Evolutionary conservation across 441 rosid species (phyloP).

Genomic region (Gossypium trilobum): DNA sequence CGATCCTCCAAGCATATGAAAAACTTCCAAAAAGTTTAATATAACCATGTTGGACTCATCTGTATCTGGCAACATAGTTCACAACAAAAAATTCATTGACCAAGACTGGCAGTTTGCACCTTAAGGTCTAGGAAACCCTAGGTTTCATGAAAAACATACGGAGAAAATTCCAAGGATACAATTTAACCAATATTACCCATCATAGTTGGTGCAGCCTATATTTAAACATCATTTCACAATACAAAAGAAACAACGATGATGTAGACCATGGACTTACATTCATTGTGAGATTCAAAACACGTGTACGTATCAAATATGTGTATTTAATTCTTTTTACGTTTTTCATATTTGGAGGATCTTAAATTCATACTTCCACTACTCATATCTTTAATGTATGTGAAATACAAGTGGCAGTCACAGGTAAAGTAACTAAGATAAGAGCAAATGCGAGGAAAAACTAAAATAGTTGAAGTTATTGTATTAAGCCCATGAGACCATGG

Average conservation of each 20-base stretch:
- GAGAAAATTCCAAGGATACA: neutral
- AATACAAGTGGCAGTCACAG: neutral
- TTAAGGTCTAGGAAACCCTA: neutral
- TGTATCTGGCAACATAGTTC: neutral
- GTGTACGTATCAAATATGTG: neutral
- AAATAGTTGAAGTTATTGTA: neutral
- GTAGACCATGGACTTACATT: neutral
- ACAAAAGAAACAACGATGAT: neutral
- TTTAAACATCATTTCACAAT: neutral
- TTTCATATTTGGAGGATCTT: neutral
- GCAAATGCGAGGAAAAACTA: neutral
- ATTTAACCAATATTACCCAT: neutral
- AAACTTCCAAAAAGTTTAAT: neutral
- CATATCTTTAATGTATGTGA: neutral
- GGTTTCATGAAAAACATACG: neutral
- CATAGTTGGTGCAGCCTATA: neutral
- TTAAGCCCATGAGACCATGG: slow-evolving; percentile 7
- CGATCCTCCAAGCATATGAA: neutral
- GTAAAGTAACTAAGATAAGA: neutral
- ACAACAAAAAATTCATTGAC: neutral
- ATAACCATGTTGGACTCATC: neutral
- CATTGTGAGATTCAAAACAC: neutral
- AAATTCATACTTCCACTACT: neutral
- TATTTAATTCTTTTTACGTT: neutral
- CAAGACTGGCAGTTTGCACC: neutral